These are phyloP conservation scores for Chytridium lagenaria DNA, from an alignment of 371 early-diverging fungal species.

Conservation along the genomic window DNA sequence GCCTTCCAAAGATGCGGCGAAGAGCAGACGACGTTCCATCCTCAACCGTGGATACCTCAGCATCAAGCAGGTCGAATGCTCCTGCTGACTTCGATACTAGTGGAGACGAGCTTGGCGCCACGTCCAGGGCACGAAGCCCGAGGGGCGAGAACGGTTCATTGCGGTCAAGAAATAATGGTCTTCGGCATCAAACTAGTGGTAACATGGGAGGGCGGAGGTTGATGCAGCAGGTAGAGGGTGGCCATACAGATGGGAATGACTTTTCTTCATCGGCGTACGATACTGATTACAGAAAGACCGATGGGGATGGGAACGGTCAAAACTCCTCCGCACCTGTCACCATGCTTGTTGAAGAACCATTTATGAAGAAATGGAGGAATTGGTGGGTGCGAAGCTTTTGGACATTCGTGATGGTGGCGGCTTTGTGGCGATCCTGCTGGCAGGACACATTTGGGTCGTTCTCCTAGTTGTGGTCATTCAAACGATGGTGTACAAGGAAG, in stretches of 20 bases:
- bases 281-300: background rate
- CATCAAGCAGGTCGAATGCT: background rate
- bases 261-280: conserved; percentile 15
- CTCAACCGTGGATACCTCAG: background rate
- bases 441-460: conserved; percentile 81
- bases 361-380: conserved; percentile 52
- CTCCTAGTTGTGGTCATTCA: conserved; percentile 85
- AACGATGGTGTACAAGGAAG: conserved; percentile 71
- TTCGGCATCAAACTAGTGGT: background rate
- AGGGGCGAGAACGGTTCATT: background rate
- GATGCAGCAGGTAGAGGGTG: background rate
- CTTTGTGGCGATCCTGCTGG: conserved; percentile 74
- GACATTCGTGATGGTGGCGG: conserved; percentile 88
- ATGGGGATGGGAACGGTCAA: background rate
- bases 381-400: conserved; percentile 77
- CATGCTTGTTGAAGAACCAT: conserved; percentile 47
- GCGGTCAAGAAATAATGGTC: conserved; percentile 1
- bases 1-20: background rate
- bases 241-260: background rate
- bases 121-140: background rate
- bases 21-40: background rate
- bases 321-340: conserved; percentile 1
- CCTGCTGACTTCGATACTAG: conserved; percentile 11
- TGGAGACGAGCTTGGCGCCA: background rate
- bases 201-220: background rate